Conservation (phyloP, 2,329 filamentous ascomycete genomes). For the Biscogniauxia sp. region DNA sequence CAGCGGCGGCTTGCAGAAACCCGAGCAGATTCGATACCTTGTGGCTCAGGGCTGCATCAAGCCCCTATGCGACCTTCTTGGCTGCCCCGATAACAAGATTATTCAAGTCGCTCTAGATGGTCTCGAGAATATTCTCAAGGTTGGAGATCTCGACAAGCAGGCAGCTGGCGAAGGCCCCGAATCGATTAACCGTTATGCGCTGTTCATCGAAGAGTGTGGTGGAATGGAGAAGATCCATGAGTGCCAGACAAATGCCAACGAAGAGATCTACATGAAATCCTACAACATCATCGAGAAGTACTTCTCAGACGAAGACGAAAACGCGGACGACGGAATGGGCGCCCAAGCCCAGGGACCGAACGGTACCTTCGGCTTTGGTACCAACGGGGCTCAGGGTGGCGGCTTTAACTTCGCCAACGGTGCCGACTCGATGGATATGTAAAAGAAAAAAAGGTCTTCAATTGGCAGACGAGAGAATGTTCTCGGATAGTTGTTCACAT, state of each 20-base stretch:
- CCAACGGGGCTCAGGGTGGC: constrained; percentile 53
- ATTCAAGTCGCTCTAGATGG: constrained; percentile 98
- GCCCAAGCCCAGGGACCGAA: constrained; percentile 68
- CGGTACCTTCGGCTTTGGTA: constrained; percentile 83
- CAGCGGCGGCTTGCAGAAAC: constrained; percentile 95
- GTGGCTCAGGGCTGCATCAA: constrained; percentile 95
- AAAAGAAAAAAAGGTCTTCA: constrained; percentile 27
- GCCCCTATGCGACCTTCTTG: constrained; percentile 90
- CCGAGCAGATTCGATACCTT: constrained; percentile 95
- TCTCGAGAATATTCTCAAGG: constrained; percentile 98
- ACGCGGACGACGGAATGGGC: constrained; percentile 75
- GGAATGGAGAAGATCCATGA: constrained; percentile 99
- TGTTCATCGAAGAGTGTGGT: constrained; percentile 97
- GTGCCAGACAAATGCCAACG: constrained; percentile 99
- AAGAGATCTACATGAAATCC: constrained; percentile 99
- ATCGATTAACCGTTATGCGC: constrained; percentile 90
- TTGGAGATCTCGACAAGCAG: constrained; percentile 98
- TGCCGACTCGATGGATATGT: constrained; percentile 66
- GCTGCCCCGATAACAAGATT: constrained; percentile 99
- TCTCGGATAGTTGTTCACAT: constrained; percentile 3
- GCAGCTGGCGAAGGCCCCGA: constrained; percentile 71
- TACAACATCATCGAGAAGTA: constrained; percentile 99
- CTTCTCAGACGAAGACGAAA: constrained; percentile 97
- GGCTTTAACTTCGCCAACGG: constrained; percentile 87
- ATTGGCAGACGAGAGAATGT: background rate